A percentile compares a stretch with the other conserved stretches of the same genome.
Evolutionary conservation across 1,284 basidiomycete genomes (phyloP).

Genomic region (Ceratobasidium theobromae): DNA sequence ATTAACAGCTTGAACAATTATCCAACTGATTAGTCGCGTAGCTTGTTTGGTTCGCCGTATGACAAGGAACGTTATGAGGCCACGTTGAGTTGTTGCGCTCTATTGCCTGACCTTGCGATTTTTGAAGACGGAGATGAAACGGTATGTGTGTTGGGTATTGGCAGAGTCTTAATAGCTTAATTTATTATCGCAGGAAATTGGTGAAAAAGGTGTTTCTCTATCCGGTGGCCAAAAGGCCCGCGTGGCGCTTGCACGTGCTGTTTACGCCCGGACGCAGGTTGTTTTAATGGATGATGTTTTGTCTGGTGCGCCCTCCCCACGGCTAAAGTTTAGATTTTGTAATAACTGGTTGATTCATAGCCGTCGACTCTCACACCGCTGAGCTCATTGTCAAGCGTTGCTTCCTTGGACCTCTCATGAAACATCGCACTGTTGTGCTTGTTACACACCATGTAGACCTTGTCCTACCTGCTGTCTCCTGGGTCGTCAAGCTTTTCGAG

Average conservation of each 20-base stretch:
- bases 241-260: conserved; percentile 51
- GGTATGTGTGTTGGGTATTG: background rate
- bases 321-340: background rate
- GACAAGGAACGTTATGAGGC: conserved; percentile 43
- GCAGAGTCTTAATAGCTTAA: too few relatives aligned
- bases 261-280: conserved; percentile 52
- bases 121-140: conserved; percentile 44
- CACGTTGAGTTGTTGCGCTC: conserved; percentile 36
- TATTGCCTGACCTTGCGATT: conserved; percentile 43
- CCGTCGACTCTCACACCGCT: conserved; percentile 32
- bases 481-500: conserved; percentile 73
- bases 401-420: conserved; percentile 37
- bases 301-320: background rate
- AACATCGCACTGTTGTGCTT: conserved; percentile 46
- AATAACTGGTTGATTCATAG: conserved; percentile 13
- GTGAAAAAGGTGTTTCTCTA: conserved; percentile 27
- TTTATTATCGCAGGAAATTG: conserved; percentile 18
- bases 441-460: conserved; percentile 49
- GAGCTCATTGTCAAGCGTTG: background rate
- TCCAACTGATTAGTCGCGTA: conserved; percentile 22
- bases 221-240: conserved; percentile 52
- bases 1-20: too few relatives aligned
- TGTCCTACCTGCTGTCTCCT: conserved; percentile 67
- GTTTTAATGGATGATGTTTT: conserved; percentile 45
- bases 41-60: conserved; percentile 47